Conservation (phyloP, 2,329 filamentous ascomycete genomes). For the Colletotrichum noveboracense region DNA sequence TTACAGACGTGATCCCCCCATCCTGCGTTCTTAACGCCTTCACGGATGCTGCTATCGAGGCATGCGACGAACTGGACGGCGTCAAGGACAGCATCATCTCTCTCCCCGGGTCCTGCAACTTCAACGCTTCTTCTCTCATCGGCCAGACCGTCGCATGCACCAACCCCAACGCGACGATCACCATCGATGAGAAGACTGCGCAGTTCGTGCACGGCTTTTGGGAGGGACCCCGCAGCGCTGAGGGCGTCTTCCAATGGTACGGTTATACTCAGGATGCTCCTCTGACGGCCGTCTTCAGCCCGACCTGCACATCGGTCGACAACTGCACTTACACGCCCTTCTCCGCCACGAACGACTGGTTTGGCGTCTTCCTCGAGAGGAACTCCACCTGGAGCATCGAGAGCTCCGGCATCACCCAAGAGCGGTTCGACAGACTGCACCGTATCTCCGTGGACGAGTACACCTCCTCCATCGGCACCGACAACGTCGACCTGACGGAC, state of each 20-base stretch:
- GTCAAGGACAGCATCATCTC: slow-evolving; percentile 49
- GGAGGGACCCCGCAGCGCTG: not conserved
- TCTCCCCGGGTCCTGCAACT: not conserved
- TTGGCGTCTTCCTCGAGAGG: slow-evolving; percentile 39
- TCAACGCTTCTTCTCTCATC: not conserved
- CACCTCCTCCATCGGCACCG: slow-evolving; percentile 28
- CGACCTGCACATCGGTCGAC: not conserved
- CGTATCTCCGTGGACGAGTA: slow-evolving; percentile 5
- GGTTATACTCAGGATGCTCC: not conserved
- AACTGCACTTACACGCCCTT: not conserved
- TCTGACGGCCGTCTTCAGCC: not conserved
- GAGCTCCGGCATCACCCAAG: slow-evolving; percentile 20
- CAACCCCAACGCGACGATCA: slow-evolving; percentile 7
- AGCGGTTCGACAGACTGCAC: slow-evolving; percentile 32
- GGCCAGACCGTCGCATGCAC: slow-evolving; percentile 25
- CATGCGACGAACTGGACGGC: slow-evolving; percentile 53
- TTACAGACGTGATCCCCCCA: not conserved
- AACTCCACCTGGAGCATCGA: slow-evolving; percentile 37
- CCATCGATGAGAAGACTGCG: not conserved
- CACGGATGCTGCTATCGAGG: slow-evolving; percentile 34
- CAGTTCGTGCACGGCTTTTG: not conserved
- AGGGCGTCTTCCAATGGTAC: not conserved
- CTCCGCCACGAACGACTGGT: not conserved
- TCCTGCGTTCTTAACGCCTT: slow-evolving; percentile 35
- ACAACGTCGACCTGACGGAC: slow-evolving; percentile 30